A percentile compares a stretch with the other conserved stretches of the same genome.
phyloP scores from a whole-genome alignment of 176 grass and related monocot species.

The Hsuehochloa calcarea region DNA sequence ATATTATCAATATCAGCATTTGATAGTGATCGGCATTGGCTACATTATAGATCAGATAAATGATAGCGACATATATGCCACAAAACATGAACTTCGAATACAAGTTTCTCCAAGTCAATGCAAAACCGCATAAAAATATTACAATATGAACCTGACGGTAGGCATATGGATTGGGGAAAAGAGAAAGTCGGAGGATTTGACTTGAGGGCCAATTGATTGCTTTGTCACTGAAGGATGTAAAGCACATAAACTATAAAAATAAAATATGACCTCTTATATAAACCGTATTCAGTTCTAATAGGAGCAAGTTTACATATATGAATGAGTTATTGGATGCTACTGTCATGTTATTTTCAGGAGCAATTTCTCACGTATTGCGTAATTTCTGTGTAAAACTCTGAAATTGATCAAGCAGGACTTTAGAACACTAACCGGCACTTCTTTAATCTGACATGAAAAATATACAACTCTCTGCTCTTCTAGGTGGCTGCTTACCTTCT shows the following conservation, averaged over 20 bases:
- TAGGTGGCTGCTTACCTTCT: slow-evolving; percentile 80
- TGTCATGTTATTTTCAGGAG: no score
- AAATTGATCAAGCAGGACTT: no score
- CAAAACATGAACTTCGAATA: background rate
- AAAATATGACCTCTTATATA: background rate
- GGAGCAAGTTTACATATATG: no score
- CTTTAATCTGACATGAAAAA: background rate
- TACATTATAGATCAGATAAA: background rate
- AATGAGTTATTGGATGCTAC: no score
- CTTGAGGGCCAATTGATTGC: background rate
- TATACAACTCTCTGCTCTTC: background rate
- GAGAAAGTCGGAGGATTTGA: background rate
- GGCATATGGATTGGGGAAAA: background rate
- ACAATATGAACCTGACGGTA: background rate
- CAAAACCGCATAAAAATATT: background rate
- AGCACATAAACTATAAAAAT: background rate
- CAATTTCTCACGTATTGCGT: background rate
- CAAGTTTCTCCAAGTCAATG: background rate
- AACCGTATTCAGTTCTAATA: no score
- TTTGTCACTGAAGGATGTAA: background rate
- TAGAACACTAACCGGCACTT: background rate
- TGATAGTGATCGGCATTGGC: background rate
- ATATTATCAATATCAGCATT: background rate
- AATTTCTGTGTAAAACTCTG: background rate
- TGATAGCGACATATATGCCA: background rate